phyloP scores from a whole-genome alignment of 2,329 filamentous ascomycete genomes.

The Xylaria sp. region DNA sequence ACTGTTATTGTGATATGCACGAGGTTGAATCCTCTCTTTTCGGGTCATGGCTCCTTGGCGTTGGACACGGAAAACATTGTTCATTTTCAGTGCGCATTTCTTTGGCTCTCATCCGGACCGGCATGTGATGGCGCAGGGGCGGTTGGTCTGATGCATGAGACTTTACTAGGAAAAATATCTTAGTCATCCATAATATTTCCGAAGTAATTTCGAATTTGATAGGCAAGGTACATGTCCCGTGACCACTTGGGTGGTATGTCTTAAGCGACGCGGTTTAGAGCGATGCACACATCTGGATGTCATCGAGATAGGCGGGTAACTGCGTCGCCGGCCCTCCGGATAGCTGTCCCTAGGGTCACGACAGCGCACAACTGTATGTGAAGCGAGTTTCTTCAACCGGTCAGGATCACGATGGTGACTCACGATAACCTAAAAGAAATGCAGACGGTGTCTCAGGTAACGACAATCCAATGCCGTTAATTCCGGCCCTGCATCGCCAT shows the following conservation, averaged over 20 bases:
- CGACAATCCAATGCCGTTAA: slow-evolving; percentile 2
- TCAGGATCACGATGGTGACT: slow-evolving; percentile 17
- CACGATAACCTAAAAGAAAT: slow-evolving; percentile 19
- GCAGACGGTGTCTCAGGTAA: background rate
- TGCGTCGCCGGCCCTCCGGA: background rate
- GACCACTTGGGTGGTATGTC: background rate
- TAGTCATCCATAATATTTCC: background rate
- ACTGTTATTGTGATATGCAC: background rate
- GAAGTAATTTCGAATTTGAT: background rate
- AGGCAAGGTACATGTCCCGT: no score
- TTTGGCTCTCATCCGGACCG: slow-evolving; percentile 3
- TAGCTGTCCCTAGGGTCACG: background rate
- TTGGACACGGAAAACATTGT: background rate
- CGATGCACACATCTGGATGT: background rate
- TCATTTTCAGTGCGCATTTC: slow-evolving; percentile 9
- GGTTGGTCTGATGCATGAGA: background rate
- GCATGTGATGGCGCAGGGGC: slow-evolving; percentile 9
- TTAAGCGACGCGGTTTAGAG: background rate
- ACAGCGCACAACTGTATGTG: background rate
- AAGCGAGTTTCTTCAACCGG: background rate
- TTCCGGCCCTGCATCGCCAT: background rate
- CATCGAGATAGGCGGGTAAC: background rate
- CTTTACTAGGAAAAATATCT: background rate
- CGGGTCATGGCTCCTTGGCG: background rate
- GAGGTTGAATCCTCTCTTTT: background rate